phyloP scores from a whole-genome alignment of 371 early-diverging fungal genomes.

The Mortierella sp. region DNA sequence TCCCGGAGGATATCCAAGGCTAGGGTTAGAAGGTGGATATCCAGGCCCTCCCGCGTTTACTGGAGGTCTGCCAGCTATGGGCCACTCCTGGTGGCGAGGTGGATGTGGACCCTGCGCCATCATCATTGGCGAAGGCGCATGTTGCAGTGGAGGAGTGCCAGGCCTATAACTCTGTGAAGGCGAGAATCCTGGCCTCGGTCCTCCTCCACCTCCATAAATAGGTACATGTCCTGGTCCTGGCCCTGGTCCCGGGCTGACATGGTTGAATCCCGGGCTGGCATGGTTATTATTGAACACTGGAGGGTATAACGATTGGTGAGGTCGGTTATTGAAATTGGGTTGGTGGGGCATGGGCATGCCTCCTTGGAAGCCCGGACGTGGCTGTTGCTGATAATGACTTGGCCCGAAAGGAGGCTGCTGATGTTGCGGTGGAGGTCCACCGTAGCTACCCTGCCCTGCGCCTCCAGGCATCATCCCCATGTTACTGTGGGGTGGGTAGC shows the following conservation, averaged over 20 bases:
- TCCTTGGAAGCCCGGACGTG: conserved; percentile 19
- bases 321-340: conserved; percentile 20
- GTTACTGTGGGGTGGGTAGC: conserved; percentile 24
- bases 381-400: conserved; percentile 18
- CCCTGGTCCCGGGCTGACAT: conserved; percentile 14
- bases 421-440: conserved; percentile 23
- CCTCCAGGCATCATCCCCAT: conserved; percentile 19
- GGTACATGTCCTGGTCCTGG: conserved; percentile 16
- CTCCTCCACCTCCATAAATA: conserved; percentile 20
- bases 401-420: conserved; percentile 19
- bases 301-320: conserved; percentile 10
- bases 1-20: conserved; percentile 11
- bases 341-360: conserved; percentile 22
- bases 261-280: conserved; percentile 17
- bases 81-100: conserved; percentile 48
- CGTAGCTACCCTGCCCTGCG: no score
- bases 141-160: conserved; percentile 3
- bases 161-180: conserved; percentile 28
- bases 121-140: conserved; percentile 23
- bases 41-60: neutral
- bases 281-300: conserved; percentile 21
- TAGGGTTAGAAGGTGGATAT: conserved; percentile 14
- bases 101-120: conserved; percentile 21
- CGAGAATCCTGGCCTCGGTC: conserved; percentile 16
- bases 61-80: conserved; percentile 32